Conservation (phyloP, 768 basidiomycete species). For the Tulasnella sp. region DNA sequence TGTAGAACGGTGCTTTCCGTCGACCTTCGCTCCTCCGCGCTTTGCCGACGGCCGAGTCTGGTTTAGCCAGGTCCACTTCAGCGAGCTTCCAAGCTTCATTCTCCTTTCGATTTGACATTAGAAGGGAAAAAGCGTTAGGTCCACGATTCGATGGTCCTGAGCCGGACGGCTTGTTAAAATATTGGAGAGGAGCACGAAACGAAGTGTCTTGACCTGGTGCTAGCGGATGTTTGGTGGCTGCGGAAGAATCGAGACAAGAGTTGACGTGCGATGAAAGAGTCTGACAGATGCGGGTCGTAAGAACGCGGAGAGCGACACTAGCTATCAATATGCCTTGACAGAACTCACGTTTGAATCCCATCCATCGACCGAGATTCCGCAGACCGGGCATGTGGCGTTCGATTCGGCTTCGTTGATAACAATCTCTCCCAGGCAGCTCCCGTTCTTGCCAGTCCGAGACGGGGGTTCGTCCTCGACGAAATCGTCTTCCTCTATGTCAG, state of each 20-base stretch:
- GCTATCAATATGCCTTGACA: conserved; percentile 18
- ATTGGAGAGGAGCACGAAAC: conserved; percentile 22
- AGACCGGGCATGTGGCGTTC: conserved; percentile 22
- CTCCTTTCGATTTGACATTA: conserved; percentile 83
- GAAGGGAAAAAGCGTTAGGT: conserved; percentile 54
- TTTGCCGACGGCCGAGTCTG: conserved; percentile 29
- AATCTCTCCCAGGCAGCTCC: conserved; percentile 16
- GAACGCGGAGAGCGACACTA: not conserved
- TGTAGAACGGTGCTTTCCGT: conserved; percentile 78
- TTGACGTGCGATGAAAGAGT: conserved; percentile 58
- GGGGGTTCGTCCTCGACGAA: conserved; percentile 21
- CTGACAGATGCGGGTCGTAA: conserved; percentile 33
- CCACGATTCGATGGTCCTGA: conserved; percentile 15
- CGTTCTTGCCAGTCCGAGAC: conserved; percentile 21
- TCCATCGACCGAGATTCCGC: conserved; percentile 23
- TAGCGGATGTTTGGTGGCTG: not conserved
- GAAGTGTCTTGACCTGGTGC: not conserved
- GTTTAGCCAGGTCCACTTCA: conserved; percentile 36
- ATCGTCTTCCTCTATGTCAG: conserved; percentile 14
- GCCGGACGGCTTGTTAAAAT: conserved; percentile 17
- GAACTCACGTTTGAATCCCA: conserved; percentile 22
- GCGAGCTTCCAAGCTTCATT: conserved; percentile 80
- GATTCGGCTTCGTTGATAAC: not conserved
- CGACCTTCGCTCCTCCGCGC: conserved; percentile 21
- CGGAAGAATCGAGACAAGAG: conserved; percentile 36